Conservation (phyloP, 352 stramenopile genomes). For the Phytophthora tentaculata region DNA sequence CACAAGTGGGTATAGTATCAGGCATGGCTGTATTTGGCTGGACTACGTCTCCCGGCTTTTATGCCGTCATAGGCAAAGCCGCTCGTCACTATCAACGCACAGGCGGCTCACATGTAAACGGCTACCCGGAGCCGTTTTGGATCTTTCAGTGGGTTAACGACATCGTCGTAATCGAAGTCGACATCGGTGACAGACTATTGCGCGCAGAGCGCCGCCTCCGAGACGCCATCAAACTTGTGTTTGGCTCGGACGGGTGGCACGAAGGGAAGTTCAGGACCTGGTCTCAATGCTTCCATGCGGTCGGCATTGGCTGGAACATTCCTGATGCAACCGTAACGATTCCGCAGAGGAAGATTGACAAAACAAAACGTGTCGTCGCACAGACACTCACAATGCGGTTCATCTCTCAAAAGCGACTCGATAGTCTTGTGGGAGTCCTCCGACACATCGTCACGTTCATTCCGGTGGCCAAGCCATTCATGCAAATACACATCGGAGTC, state of each 20-base stretch:
- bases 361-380: neutral
- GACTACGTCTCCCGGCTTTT: neutral
- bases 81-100: neutral
- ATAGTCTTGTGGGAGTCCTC: neutral
- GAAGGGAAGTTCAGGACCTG: neutral
- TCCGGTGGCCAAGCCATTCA: constrained; percentile 2
- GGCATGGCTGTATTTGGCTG: neutral
- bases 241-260: neutral
- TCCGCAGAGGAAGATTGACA: neutral
- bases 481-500: neutral
- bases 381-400: neutral
- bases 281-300: neutral
- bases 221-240: neutral
- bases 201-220: neutral
- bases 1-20: neutral
- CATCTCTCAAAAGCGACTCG: neutral
- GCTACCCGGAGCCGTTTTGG: neutral
- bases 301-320: neutral
- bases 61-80: neutral
- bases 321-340: neutral
- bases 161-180: constrained; percentile 1
- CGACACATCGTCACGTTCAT: neutral
- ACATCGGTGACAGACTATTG: neutral
- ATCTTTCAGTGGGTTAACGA: neutral
- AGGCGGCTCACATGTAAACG: neutral